Evolutionary conservation across 169 alveolate species (phyloP).

Genomic region (Plasmodium sp.): DNA sequence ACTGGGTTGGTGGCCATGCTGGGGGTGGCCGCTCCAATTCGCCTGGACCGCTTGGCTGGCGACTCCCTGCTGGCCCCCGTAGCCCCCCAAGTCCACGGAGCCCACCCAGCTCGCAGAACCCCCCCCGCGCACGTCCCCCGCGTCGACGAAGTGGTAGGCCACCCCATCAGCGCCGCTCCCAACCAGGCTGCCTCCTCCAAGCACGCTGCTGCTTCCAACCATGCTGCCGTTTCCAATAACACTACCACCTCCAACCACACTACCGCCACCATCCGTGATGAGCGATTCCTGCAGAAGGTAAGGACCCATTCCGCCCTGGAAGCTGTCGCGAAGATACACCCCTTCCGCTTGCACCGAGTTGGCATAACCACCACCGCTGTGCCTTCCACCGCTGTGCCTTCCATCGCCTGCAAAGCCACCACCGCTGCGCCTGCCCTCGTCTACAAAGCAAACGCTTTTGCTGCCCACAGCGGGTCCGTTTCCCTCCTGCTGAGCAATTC

Average conservation of each 20-base stretch:
- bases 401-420: too few species aligned
- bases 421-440: not conserved
- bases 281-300: not conserved
- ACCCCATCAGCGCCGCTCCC: not conserved
- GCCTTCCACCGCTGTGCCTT: not conserved
- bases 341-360: not conserved
- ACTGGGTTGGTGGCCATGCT: too few species aligned
- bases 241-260: not conserved
- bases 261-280: not conserved
- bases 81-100: too few species aligned
- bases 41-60: not conserved
- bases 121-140: not conserved
- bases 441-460: conserved; percentile 17
- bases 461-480: not conserved
- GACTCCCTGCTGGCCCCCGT: not conserved
- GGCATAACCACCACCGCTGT: not conserved
- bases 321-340: not conserved
- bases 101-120: not conserved
- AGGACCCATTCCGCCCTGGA: not conserved
- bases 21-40: not conserved
- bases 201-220: not conserved
- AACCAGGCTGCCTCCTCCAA: not conserved
- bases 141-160: not conserved
- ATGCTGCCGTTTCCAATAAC: not conserved
- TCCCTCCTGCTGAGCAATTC: not conserved